phyloP scores from a whole-genome alignment of 164 flowering plant genomes.

The Liriodendron chinense region DNA sequence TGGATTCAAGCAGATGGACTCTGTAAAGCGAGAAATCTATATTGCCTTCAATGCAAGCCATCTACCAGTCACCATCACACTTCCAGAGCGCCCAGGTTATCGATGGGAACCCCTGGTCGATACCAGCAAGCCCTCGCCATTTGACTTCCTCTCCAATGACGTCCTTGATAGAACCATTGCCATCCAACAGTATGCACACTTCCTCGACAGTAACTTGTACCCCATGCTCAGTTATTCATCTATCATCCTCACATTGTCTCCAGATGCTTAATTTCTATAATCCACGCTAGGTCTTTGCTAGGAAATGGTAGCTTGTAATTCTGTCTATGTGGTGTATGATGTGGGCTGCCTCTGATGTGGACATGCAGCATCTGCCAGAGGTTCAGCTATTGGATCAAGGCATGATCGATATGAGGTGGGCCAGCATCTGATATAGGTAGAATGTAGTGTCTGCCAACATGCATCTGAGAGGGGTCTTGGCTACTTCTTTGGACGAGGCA shows the following conservation, averaged over 20 bases:
- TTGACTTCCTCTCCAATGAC: conserved; percentile 64
- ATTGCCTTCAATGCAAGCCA: conserved; percentile 84
- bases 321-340: no score
- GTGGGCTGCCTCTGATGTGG: no score
- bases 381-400: no score
- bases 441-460: no score
- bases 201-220: conserved; percentile 66
- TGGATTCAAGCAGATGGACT: conserved; percentile 50
- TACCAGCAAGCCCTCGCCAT: conserved; percentile 83
- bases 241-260: conserved; percentile 54
- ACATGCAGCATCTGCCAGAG: no score
- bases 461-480: no score
- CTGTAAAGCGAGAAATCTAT: conserved; percentile 66
- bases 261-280: conserved; percentile 23
- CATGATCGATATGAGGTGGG: no score
- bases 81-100: conserved; percentile 83
- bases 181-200: conserved; percentile 65
- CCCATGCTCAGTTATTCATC: conserved; percentile 96
- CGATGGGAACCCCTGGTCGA: conserved; percentile 91
- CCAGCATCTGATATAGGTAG: no score
- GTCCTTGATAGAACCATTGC: conserved; percentile 51
- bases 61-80: conserved; percentile 47
- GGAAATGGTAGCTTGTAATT: background rate
- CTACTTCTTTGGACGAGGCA: no score
- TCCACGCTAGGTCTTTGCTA: background rate